These are phyloP conservation scores for Pleurozium schreberi DNA, from an alignment of 225 moss, liverwort and hornwort species.

Conservation along the genomic window DNA sequence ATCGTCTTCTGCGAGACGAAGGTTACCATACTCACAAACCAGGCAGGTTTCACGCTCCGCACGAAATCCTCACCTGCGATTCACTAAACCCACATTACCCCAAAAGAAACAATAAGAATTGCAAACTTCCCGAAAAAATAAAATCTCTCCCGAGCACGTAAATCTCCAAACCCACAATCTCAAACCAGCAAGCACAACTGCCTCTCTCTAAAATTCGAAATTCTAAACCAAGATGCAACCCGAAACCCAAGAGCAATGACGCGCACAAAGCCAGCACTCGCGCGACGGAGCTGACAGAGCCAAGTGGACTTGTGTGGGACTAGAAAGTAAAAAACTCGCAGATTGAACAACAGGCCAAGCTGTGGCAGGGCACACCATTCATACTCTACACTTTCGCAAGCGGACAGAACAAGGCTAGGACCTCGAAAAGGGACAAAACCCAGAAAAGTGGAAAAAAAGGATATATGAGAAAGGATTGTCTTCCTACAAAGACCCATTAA, in stretches of 20 bases:
- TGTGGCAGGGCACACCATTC: not conserved
- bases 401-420: not conserved
- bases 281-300: not conserved
- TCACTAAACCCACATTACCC: not conserved
- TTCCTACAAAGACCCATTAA: too few species aligned
- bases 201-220: not conserved
- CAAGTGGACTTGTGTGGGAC: not conserved
- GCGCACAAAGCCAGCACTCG: not conserved
- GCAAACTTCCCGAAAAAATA: not conserved
- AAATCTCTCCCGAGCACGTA: not conserved
- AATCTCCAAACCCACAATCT: not conserved
- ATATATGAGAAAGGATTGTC: too few species aligned
- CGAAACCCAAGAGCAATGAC: not conserved
- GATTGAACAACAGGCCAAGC: not conserved
- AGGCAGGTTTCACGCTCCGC: not conserved
- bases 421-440: not conserved
- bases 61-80: not conserved
- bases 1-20: constrained; percentile 26
- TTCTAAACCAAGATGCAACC: not conserved
- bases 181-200: not conserved
- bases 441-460: not conserved
- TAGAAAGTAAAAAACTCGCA: not conserved
- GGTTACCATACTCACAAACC: constrained; percentile 45
- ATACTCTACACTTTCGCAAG: not conserved
- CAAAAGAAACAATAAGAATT: not conserved